Percentiles rank a stretch among this genome's conserved stretches.
Evolutionary conservation across 2,329 filamentous ascomycete species (phyloP).

Genomic region (Aspergillus ustus): DNA sequence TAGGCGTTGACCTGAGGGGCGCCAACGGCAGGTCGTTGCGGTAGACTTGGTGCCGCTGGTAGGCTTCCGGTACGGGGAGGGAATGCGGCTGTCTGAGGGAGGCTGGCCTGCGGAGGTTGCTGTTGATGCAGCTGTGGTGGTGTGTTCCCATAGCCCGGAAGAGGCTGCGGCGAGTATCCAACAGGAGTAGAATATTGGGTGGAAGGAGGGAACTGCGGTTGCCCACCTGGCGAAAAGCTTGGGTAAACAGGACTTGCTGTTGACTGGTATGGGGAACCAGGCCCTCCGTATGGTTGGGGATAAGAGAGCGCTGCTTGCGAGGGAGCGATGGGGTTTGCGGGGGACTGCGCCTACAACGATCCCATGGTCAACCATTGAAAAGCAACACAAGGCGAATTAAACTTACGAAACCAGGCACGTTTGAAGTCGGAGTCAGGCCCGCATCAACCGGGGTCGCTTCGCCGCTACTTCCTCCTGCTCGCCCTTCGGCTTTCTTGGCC

Average conservation of each 20-base stretch:
- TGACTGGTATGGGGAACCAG: constrained; percentile 49
- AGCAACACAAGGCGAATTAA: background rate
- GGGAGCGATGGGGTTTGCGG: constrained; percentile 46
- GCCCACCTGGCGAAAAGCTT: constrained; percentile 41
- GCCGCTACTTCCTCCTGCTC: constrained; percentile 60
- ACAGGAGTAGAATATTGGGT: constrained; percentile 37
- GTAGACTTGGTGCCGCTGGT: constrained; percentile 61
- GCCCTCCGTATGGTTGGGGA: constrained; percentile 46
- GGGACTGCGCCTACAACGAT: constrained; percentile 44
- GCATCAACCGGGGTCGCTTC: constrained; percentile 61
- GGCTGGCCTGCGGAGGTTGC: constrained; percentile 47
- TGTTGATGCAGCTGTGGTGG: constrained; percentile 40
- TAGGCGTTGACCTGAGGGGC: constrained; percentile 58
- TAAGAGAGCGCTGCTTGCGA: constrained; percentile 34
- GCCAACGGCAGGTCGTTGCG: constrained; percentile 63
- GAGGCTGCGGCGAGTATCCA: constrained; percentile 38
- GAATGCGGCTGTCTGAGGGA: constrained; percentile 45
- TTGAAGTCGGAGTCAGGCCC: constrained; percentile 52
- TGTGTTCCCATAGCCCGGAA: constrained; percentile 45
- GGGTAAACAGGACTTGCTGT: constrained; percentile 44
- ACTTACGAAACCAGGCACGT: constrained; percentile 63
- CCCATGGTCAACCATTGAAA: constrained; percentile 1
- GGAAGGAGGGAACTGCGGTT: constrained; percentile 38
- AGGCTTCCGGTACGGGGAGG: constrained; percentile 59
- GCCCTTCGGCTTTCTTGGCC: constrained; percentile 66